Evolutionary conservation across 495 filamentous ascomycete genomes (phyloP), one percentile per base, ranked within the genome.

Genomic region (Jackrogersella minutella): DNA sequence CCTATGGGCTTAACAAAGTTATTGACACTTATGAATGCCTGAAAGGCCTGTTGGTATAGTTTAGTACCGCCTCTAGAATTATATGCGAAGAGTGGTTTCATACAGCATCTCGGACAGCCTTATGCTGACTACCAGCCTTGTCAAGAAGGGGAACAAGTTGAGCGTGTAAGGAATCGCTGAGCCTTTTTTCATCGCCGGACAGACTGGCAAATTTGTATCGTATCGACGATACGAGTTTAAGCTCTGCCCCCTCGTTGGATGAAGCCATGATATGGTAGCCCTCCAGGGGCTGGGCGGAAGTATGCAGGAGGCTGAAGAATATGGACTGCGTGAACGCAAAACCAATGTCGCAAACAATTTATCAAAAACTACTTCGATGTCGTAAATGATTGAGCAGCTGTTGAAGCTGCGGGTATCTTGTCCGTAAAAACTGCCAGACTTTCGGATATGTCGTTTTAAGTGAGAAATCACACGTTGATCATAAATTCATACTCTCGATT

Each of bases 201-300:
- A 91, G 88, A 51, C 91, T 82, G n/a, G 95, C 91, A 58, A 99
- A 92, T 41, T 88, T 86, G 72, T 96, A 89, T 75, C 97, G 92
- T 47, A 97, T 91, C 71, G 96, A 96, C 68, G 91, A 91, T 62
- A 97, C 83, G 53, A 97, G 87, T 60, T 86, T 87, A 63, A 97
- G 85, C 81, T 99, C 95, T 54, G 86, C 83, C 70, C 85, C 85
- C 76, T 92, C 91, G 26, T 52, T 62, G 34, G 66, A 69, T 64
- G 72, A 60, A 58, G 70, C 61, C 70, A 74, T 73, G 5, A 30
- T 56, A 53, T 47, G 9, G 26, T 40, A 26, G 41, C 33, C 30
- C 16, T 8, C 14, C 13, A 46, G 26, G 17, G 49, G 19, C 17
- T 19, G 21, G 10, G 41, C 41, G 19, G 16, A 28, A 30, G 30